Percentiles rank a stretch among this genome's conserved stretches.
phyloP scores from a whole-genome alignment of 768 basidiomycete species.

The Ramaria rubella region DNA sequence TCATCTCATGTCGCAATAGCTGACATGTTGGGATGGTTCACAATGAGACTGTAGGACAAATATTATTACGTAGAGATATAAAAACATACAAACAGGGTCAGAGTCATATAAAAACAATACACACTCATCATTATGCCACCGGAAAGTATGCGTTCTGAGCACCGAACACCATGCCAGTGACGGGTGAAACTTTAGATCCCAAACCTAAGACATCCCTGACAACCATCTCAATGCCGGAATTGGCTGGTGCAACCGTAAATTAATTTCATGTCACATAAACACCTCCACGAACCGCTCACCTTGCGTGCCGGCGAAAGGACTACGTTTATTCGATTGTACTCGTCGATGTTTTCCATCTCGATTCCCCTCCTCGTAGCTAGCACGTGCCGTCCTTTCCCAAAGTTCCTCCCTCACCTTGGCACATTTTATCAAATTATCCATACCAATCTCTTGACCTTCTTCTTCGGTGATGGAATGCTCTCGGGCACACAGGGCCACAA shows the following conservation, averaged over 20 bases:
- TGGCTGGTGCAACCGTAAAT: too few relatives aligned
- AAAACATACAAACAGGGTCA: too few relatives aligned
- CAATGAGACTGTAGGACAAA: too few relatives aligned
- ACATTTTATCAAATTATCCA: not conserved
- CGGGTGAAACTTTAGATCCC: not conserved
- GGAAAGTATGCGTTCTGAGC: too few relatives aligned
- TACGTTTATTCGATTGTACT: not conserved
- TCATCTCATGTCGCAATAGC: too few relatives aligned
- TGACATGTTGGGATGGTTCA: too few relatives aligned
- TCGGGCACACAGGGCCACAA: not conserved
- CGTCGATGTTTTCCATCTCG: not conserved
- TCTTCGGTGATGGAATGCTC: not conserved
- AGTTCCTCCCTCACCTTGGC: not conserved
- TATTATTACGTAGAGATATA: too few relatives aligned
- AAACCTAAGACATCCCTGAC: not conserved
- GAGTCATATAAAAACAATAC: too few relatives aligned
- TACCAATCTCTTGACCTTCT: not conserved
- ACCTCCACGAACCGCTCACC: not conserved
- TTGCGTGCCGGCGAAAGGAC: not conserved
- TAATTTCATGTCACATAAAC: too few relatives aligned
- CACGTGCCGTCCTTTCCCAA: not conserved
- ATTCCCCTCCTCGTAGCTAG: not conserved
- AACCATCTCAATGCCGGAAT: not conserved
- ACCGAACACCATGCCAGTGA: too few relatives aligned
- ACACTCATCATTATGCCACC: too few relatives aligned